Conservation (phyloP, 2,329 filamentous ascomycete genomes). For the Neocucurbitaria cava region DNA sequence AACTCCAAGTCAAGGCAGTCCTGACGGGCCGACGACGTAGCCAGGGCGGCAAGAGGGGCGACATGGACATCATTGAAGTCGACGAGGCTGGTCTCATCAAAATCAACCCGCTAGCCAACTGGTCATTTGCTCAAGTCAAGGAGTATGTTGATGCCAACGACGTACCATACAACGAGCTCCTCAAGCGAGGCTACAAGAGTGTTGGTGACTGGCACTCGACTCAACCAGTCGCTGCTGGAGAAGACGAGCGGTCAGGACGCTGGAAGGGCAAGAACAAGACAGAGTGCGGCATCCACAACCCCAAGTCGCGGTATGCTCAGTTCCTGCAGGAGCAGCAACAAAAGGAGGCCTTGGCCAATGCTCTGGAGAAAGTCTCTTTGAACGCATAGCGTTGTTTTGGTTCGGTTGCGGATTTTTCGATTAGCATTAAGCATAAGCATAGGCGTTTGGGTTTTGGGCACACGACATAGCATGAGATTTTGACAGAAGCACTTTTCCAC, state of each 20-base stretch:
- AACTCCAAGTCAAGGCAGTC: conserved; percentile 87
- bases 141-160: conserved; percentile 84
- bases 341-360: conserved; percentile 44
- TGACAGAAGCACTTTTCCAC: conserved; percentile 7
- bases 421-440: conserved; percentile 48
- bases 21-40: conserved; percentile 90
- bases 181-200: conserved; percentile 96
- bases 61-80: conserved; percentile 89
- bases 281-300: conserved; percentile 99
- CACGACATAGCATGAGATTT: conserved; percentile 18
- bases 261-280: conserved; percentile 98
- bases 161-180: conserved; percentile 90
- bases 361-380: conserved; percentile 39
- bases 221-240: conserved; percentile 82
- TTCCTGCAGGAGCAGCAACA: conserved; percentile 73
- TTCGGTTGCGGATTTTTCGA: conserved; percentile 21
- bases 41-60: conserved; percentile 90
- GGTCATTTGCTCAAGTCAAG: conserved; percentile 89
- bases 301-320: conserved; percentile 89
- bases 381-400: conserved; percentile 24
- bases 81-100: conserved; percentile 93
- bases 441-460: conserved; percentile 45
- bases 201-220: conserved; percentile 99
- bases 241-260: conserved; percentile 93
- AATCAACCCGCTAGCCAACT: conserved; percentile 96